Conservation (phyloP, 176 grass and related monocot genomes). For the Zoysia pacifica region DNA sequence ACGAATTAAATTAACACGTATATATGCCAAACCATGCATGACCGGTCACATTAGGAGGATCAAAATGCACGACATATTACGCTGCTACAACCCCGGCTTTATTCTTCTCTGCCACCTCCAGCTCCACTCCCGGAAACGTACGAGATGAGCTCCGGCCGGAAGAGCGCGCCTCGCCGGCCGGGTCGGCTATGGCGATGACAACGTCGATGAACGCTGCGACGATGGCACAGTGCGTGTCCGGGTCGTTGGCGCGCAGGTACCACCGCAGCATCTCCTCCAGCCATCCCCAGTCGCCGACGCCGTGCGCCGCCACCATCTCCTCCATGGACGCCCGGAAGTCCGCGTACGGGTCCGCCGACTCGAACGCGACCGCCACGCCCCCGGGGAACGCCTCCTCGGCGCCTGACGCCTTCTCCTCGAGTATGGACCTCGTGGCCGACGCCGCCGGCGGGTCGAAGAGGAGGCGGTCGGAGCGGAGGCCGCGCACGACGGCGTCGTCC, state of each 20-base stretch:
- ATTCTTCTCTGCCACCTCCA: slow-evolving; percentile 10
- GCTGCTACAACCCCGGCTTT: slow-evolving; percentile 10
- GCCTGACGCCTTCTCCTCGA: slow-evolving; percentile 21
- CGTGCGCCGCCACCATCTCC: slow-evolving; percentile 72
- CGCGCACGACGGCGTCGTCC: slow-evolving; percentile 46
- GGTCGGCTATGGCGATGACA: slow-evolving; percentile 55
- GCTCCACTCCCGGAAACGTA: slow-evolving; percentile 21
- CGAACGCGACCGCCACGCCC: slow-evolving; percentile 63
- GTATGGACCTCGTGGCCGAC: slow-evolving; percentile 63
- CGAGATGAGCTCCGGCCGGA: slow-evolving; percentile 24
- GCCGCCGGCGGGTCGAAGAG: slow-evolving; percentile 63
- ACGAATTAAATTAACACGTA: not conserved
- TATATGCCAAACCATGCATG: not conserved
- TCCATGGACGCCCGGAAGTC: slow-evolving; percentile 81
- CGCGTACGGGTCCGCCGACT: slow-evolving; percentile 75
- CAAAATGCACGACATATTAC: not conserved
- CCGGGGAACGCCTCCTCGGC: slow-evolving; percentile 33
- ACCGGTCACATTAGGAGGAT: not conserved
- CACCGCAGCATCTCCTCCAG: slow-evolving; percentile 81
- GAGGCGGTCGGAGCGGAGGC: slow-evolving; percentile 61
- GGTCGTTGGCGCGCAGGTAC: slow-evolving; percentile 68
- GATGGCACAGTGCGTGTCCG: slow-evolving; percentile 58
- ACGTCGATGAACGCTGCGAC: slow-evolving; percentile 77
- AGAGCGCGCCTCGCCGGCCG: slow-evolving; percentile 27
- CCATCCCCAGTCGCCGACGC: slow-evolving; percentile 60